A percentile compares a stretch with the other conserved stretches of the same genome.
Conservation (phyloP, 768 basidiomycete species). For the Pisolithus orientalis region DNA sequence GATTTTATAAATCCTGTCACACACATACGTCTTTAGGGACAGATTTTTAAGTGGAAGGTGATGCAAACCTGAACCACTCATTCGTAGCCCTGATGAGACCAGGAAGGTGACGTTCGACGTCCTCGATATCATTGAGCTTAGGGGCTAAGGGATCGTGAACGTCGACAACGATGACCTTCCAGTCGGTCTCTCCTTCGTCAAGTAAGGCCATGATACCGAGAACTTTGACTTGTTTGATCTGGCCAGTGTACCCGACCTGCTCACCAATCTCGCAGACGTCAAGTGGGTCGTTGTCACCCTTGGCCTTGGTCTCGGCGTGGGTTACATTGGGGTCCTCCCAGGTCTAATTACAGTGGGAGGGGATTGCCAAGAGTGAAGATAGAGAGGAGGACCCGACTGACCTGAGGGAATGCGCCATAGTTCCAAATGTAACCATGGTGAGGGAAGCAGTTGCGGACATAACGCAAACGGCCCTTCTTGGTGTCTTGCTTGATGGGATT, state of each 20-base stretch:
- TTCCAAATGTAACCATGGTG: slow-evolving; percentile 99
- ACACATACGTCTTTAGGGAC: slow-evolving; percentile 2
- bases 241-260: slow-evolving; percentile 93
- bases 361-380: neutral
- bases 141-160: slow-evolving; percentile 91
- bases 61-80: slow-evolving; percentile 90
- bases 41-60: neutral
- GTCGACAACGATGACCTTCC: slow-evolving; percentile 99
- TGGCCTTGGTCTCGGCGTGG: slow-evolving; percentile 97
- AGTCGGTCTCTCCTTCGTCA: slow-evolving; percentile 99
- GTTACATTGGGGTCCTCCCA: slow-evolving; percentile 90
- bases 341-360: slow-evolving; percentile 47
- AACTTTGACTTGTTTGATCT: slow-evolving; percentile 99
- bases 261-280: slow-evolving; percentile 99
- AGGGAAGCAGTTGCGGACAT: slow-evolving; percentile 99
- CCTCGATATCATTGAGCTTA: slow-evolving; percentile 98
- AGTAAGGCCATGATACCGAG: slow-evolving; percentile 99
- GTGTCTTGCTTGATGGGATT: slow-evolving; percentile 99
- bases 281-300: slow-evolving; percentile 98
- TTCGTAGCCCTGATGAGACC: slow-evolving; percentile 96
- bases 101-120: slow-evolving; percentile 96
- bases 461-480: slow-evolving; percentile 94
- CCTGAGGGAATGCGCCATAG: slow-evolving; percentile 99
- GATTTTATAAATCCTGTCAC: slow-evolving; percentile 84
- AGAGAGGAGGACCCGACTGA: slow-evolving; percentile 23